phyloP scores from a whole-genome alignment of 495 filamentous ascomycete species.

The Parathielavia appendiculata region DNA sequence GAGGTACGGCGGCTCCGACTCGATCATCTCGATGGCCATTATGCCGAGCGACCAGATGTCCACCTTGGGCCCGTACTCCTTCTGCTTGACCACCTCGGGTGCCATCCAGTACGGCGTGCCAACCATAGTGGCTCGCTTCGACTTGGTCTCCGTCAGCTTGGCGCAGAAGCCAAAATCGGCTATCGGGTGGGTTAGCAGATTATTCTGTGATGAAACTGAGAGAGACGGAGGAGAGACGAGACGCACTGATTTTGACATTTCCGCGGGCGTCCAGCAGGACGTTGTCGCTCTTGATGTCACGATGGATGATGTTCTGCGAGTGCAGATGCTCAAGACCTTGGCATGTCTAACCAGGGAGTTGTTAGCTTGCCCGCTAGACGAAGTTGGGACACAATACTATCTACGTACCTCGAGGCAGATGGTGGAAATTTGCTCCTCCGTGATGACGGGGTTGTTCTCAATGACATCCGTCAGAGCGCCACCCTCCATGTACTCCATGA shows the following conservation, averaged over 20 bases:
- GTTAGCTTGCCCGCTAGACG: conserved; percentile 31
- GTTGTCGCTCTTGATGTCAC: conserved; percentile 99
- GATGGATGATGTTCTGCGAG: conserved; percentile 93
- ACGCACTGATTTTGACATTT: conserved; percentile 95
- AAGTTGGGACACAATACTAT: not conserved
- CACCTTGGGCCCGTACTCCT: conserved; percentile 96
- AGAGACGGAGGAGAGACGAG: not conserved
- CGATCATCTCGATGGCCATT: conserved; percentile 99
- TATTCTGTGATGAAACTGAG: not conserved
- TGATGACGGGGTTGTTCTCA: conserved; percentile 87
- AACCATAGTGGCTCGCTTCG: conserved; percentile 97
- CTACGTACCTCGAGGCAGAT: conserved; percentile 84
- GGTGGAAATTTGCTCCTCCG: conserved; percentile 94
- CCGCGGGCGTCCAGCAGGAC: conserved; percentile 89
- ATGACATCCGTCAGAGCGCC: conserved; percentile 97
- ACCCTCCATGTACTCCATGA: conserved; percentile 99
- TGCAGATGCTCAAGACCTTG: conserved; percentile 91
- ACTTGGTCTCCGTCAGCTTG: conserved; percentile 94
- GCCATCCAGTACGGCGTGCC: conserved; percentile 99
- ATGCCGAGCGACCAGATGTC: conserved; percentile 99
- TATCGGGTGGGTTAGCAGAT: conserved; percentile 32
- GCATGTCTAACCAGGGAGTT: conserved; percentile 65
- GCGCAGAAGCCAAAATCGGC: conserved; percentile 99
- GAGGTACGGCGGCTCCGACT: conserved; percentile 93
- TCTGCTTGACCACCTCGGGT: conserved; percentile 97